Evolutionary conservation across 2,329 filamentous ascomycete genomes (phyloP), one percentile per base, ranked within the genome.

Genomic region (Akanthomyces uredinophilus): DNA sequence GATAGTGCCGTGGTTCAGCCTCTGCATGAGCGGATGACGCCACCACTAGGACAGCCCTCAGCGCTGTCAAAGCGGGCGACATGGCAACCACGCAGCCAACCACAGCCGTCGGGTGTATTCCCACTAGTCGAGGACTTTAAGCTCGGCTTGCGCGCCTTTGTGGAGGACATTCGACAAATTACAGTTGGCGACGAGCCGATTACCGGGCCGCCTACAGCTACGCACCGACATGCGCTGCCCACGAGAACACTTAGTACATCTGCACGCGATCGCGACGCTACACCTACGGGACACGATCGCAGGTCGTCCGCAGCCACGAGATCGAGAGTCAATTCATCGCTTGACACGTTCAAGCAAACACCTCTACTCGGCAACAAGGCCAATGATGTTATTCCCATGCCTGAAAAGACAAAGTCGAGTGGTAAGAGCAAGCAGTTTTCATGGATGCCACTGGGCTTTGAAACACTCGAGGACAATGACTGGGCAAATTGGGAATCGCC

Each of bases 181-280:
- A 96, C 95, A 0, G 92, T 99, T 7, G 95, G 95, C 27, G 95
- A 99, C 60, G 95, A 99, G 77, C 91, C 87, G 18, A 85, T 92
- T 65, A 86, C 81, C 64, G 87, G 86, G 16, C 72, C 72, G 35
- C 14, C 41, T 66, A 41, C 60, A 64, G 37, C 60, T 32, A 63
- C 65, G 53, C 63, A 67, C 74, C 50, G 76, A 73, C 64, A 72
- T 39, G 11, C 27, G 14, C 46, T 39, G 24, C 49, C 18, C 6
- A 29, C 50, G 20, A 46, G 39, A 37, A 41, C 61, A 14, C 47
- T 46, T 7, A 63, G 41, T 61, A 61, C 37, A 68, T 64, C 64
- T 65, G 64, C 44, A 66, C 68, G n/a, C 57, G 29, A 53, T 41
- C 60, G 57, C 46, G 61, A 68, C 29, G 43, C 49, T 41, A 64